phyloP scores from a whole-genome alignment of 176 grass and related monocot species.

The Cenchrus fungigraminus region DNA sequence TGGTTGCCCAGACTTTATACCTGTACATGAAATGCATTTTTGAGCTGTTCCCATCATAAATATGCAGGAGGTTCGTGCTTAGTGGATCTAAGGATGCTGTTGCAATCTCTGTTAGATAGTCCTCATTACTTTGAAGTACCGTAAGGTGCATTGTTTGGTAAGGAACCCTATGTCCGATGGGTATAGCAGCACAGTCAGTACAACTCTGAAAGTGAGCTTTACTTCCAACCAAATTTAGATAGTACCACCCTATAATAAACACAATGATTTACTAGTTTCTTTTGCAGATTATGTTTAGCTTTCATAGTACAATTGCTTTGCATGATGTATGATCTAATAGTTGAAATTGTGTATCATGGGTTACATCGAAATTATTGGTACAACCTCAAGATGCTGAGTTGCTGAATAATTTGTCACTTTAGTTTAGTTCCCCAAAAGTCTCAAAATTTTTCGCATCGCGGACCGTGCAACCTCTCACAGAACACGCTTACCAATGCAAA shows the following conservation, averaged over 20 bases:
- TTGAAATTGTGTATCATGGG: not conserved
- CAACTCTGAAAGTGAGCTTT: slow-evolving; percentile 24
- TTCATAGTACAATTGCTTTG: slow-evolving; percentile 19
- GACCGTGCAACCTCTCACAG: no score
- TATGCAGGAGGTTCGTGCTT: not conserved
- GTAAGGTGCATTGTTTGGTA: slow-evolving; percentile 34
- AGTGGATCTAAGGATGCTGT: not conserved
- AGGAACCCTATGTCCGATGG: slow-evolving; percentile 1
- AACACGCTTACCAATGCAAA: no score
- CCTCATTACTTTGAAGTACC: not conserved
- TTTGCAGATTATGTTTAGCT: not conserved
- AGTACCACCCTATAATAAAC: not conserved
- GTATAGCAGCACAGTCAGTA: slow-evolving; percentile 5
- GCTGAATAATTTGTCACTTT: slow-evolving; percentile 10
- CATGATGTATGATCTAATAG: slow-evolving; percentile 27
- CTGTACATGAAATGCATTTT: not conserved
- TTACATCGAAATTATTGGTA: slow-evolving; percentile 38
- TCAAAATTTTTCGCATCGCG: no score
- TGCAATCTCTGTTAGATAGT: slow-evolving; percentile 33
- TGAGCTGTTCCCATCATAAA: slow-evolving; percentile 27
- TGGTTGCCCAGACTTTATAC: slow-evolving; percentile 14
- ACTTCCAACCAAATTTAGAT: slow-evolving; percentile 31
- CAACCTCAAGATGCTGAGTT: not conserved
- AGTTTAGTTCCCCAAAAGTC: not conserved
- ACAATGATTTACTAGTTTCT: slow-evolving; percentile 11